Evolutionary conservation across 768 basidiomycete genomes (phyloP).

Genomic region (Tricholoma saponaceum): DNA sequence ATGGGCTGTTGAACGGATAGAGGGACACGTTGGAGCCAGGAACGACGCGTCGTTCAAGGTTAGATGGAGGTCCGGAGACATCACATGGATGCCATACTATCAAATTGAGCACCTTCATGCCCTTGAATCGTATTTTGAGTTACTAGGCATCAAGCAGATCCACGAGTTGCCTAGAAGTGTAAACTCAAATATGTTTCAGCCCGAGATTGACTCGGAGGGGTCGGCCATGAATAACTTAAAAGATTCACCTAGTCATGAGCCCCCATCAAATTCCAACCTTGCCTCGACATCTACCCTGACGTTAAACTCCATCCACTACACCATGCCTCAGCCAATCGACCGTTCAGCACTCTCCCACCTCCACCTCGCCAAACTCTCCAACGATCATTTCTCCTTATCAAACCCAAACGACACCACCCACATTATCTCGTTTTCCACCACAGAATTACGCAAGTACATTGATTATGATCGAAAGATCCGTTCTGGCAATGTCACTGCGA

Average conservation of each 20-base stretch:
- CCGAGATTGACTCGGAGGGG: not conserved
- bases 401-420: not conserved
- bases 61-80: slow-evolving; percentile 17
- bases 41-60: slow-evolving; percentile 15
- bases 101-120: slow-evolving; percentile 9
- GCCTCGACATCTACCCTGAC: not conserved
- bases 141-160: not conserved
- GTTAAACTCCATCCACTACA: not conserved
- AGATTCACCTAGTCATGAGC: not conserved
- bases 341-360: not conserved
- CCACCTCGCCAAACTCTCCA: not conserved
- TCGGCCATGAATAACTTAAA: not conserved
- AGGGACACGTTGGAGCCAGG: slow-evolving; percentile 10
- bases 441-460: not conserved
- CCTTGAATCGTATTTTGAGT: slow-evolving; percentile 14
- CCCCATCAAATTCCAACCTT: not conserved
- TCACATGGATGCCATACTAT: slow-evolving; percentile 14
- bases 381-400: not conserved
- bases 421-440: not conserved
- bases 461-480: not conserved
- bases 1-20: slow-evolving; percentile 13
- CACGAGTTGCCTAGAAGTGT: not conserved
- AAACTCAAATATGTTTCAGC: not conserved
- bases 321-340: not conserved
- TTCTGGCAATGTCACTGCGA: not conserved